Conservation (phyloP, 306 rosid genomes). For the Clitoria ternatea region DNA sequence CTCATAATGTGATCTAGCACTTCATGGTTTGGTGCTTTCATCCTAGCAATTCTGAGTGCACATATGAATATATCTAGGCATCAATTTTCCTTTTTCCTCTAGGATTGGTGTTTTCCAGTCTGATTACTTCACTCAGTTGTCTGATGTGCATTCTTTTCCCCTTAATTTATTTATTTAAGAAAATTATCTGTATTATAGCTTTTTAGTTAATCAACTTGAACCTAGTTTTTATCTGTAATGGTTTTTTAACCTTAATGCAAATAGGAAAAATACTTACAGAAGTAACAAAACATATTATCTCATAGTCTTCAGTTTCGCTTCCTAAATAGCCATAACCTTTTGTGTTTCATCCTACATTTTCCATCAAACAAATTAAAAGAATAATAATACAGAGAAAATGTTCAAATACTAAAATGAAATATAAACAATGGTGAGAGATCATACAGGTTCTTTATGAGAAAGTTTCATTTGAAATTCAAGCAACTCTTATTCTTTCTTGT, state of each 20-base stretch:
- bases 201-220: background rate
- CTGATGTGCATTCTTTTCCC: constrained; percentile 1
- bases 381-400: too few species aligned
- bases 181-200: background rate
- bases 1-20: background rate
- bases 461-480: too few species aligned
- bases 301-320: too few species aligned
- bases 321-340: too few species aligned
- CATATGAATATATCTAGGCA: background rate
- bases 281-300: background rate
- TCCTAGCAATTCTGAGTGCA: background rate
- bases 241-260: background rate
- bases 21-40: constrained; percentile 11
- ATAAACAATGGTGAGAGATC: too few species aligned
- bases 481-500: too few species aligned
- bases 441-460: too few species aligned
- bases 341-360: too few species aligned
- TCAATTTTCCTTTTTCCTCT: constrained; percentile 1
- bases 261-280: background rate
- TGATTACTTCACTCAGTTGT: constrained; percentile 5
- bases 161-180: constrained; percentile 1
- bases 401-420: too few species aligned
- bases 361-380: too few species aligned
- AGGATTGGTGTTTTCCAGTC: background rate
- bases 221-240: background rate